Evolutionary conservation across 176 grass and related monocot genomes (phyloP).

Genomic region (Triticum turgidum): DNA sequence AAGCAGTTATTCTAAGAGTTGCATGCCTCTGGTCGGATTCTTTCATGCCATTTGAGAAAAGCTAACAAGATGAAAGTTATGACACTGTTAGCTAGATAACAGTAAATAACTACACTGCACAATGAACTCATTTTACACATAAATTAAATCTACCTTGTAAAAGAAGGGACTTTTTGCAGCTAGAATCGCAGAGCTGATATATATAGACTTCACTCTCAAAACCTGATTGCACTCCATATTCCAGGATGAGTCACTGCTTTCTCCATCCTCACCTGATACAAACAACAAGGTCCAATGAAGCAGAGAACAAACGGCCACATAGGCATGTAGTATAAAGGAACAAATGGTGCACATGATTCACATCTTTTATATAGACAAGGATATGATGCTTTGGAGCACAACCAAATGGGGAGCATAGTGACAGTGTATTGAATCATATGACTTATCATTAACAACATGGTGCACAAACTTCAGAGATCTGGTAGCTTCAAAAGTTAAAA

Average conservation of each 20-base stretch:
- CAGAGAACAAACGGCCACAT: neutral
- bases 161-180: slow-evolving; percentile 99
- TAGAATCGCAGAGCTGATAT: slow-evolving; percentile 97
- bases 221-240: slow-evolving; percentile 67
- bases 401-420: neutral
- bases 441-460: neutral
- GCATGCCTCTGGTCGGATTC: slow-evolving; percentile 99
- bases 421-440: neutral
- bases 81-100: slow-evolving; percentile 33
- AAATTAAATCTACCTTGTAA: slow-evolving; percentile 65
- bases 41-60: slow-evolving; percentile 99
- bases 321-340: slow-evolving; percentile 4
- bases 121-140: neutral
- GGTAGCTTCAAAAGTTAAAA: slow-evolving; percentile 19
- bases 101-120: slow-evolving; percentile 5
- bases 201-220: slow-evolving; percentile 79
- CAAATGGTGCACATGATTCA: neutral
- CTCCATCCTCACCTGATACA: slow-evolving; percentile 70
- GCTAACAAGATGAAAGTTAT: slow-evolving; percentile 52
- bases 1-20: slow-evolving; percentile 85
- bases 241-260: slow-evolving; percentile 60
- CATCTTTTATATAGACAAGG: neutral
- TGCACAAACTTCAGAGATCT: neutral
- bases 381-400: slow-evolving; percentile 4
- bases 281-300: slow-evolving; percentile 14